Base-by-base conservation (phyloP, 768 basidiomycete species). In the Lepiota brunneoincarnata region DNA sequence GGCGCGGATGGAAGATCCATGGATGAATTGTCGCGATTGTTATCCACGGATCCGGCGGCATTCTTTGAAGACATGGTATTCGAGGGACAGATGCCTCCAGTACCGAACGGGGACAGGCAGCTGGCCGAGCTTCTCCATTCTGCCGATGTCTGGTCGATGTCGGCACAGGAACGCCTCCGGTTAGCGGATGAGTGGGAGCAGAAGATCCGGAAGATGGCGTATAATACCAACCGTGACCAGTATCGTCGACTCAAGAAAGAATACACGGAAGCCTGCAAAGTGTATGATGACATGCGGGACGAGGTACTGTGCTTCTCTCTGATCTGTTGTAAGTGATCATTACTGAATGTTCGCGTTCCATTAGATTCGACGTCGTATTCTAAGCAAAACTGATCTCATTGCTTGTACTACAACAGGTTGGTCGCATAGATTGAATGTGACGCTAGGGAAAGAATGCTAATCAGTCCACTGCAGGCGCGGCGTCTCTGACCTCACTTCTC, bases 321-420 rank as follows among this genome's bases (percentile, higher is more conserved):
- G 21, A 28, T 10, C 24, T 15, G 5, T 26, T 24, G 37, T 39
- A n/a, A 11, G 34, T 23, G 15, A 41, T 6, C 18, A 2, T 28
- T 45, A 15, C 10, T 17, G n/a, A n/a, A n/a, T n/a, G 40, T 51
- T 91, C 41, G n/a, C n/a, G n/a, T n/a, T n/a, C n/a, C n/a, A n/a
- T n/a, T n/a, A n/a, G n/a, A n/a, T n/a, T n/a, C n/a, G n/a, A n/a
- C n/a, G n/a, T n/a, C n/a, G n/a, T n/a, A n/a, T n/a, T n/a, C n/a
- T n/a, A n/a, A n/a, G n/a, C n/a, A n/a, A n/a, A n/a, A n/a, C n/a
- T n/a, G n/a, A n/a, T n/a, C n/a, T n/a, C n/a, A n/a, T n/a, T n/a
- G 90, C 86, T 4, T 89, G 87, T 57, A 92, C 89, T 0, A 91
- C 89, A 0, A 89, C 83, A 18, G 87, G 87, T 85, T 62, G 14